A percentile compares a stretch with the other conserved stretches of the same genome.
Evolutionary conservation across 73 alveolate species (phyloP).

Genomic region (Tetrahymena thermophila): DNA sequence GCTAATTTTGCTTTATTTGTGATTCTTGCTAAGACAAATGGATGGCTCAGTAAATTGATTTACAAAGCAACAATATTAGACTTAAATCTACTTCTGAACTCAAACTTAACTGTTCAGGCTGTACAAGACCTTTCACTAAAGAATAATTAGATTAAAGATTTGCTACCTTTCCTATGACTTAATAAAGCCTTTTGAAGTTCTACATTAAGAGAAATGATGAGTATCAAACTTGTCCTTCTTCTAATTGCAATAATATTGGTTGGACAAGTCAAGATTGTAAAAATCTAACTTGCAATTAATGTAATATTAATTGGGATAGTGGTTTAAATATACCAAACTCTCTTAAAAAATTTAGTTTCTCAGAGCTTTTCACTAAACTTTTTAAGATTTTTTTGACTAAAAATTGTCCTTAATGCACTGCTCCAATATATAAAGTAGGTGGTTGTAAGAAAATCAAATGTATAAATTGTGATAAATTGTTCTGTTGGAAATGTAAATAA

Average conservation of each 20-base stretch:
- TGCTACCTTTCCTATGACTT: background rate
- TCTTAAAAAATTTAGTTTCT: background rate
- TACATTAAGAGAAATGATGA: background rate
- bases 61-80: background rate
- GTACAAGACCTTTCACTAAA: background rate
- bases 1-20: background rate
- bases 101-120: background rate
- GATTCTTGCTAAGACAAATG: background rate
- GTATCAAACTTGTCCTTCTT: background rate
- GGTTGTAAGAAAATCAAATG: background rate
- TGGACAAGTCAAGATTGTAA: background rate
- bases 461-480: background rate
- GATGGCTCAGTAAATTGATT: background rate
- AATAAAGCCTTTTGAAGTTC: background rate
- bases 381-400: background rate
- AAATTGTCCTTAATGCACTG: background rate
- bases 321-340: background rate
- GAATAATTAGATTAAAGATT: background rate
- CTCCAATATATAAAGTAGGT: background rate
- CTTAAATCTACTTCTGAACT: background rate
- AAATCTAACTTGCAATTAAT: background rate
- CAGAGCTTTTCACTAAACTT: background rate
- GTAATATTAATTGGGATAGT: background rate
- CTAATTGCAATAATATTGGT: background rate
- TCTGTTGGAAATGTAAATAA: background rate